phyloP scores from a whole-genome alignment of 2,329 filamentous ascomycete genomes.

The Apiospora arundinis region DNA sequence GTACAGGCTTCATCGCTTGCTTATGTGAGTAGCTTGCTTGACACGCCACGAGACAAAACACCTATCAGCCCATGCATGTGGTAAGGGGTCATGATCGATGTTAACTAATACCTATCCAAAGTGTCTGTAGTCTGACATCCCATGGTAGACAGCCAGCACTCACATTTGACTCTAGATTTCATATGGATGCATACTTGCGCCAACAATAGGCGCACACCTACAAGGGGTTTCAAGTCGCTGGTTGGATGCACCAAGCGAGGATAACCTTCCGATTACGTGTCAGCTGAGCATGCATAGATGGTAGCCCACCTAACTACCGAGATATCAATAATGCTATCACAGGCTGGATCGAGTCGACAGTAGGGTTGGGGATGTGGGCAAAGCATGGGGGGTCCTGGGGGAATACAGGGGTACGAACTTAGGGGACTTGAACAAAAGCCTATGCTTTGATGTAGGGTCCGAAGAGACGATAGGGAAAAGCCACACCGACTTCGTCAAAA shows the following conservation, averaged over 20 bases:
- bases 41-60: neutral
- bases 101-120: neutral
- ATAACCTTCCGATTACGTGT: neutral
- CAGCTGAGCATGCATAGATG: neutral
- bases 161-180: neutral
- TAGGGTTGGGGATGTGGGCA: conserved; percentile 10
- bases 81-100: neutral
- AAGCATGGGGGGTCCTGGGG: neutral
- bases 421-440: neutral
- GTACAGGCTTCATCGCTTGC: neutral
- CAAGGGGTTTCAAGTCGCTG: neutral
- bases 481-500: neutral
- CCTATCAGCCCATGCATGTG: neutral
- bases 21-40: neutral
- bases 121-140: neutral
- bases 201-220: neutral
- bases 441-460: neutral
- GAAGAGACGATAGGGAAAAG: neutral
- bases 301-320: conserved; percentile 1
- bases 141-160: neutral
- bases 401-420: neutral
- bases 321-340: neutral
- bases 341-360: neutral
- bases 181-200: no score
- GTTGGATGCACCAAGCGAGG: neutral